A percentile compares a stretch with the other conserved stretches of the same genome.
phyloP scores from a whole-genome alignment of 2,329 filamentous ascomycete species.

The Trichoderma afroharzianum region DNA sequence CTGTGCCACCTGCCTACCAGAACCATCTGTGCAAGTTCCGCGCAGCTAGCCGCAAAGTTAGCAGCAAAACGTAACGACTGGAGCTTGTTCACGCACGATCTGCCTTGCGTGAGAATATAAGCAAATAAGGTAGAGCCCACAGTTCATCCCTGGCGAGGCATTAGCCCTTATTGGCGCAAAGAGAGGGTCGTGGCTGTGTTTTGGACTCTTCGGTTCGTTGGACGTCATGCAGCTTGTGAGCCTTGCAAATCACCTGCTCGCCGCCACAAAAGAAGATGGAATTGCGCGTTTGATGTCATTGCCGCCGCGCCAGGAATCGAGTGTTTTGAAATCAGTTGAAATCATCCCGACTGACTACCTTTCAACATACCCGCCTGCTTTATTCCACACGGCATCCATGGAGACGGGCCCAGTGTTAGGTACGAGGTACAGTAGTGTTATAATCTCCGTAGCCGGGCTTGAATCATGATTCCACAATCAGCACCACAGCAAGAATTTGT shows the following conservation, averaged over 20 bases:
- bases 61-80: neutral
- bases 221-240: constrained; percentile 2
- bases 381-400: neutral
- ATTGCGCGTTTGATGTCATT: neutral
- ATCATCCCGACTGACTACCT: neutral
- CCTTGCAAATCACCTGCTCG: neutral
- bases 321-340: neutral
- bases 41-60: neutral
- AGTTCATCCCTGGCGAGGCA: neutral
- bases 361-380: neutral
- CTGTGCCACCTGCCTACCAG: neutral
- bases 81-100: constrained; percentile 7
- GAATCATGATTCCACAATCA: neutral
- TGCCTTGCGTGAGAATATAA: constrained; percentile 16
- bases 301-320: neutral
- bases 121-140: constrained; percentile 15
- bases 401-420: too few species aligned
- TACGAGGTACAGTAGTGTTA: too few species aligned
- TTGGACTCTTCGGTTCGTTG: neutral
- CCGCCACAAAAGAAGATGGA: neutral
- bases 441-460: neutral
- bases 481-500: neutral
- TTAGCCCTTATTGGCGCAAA: neutral
- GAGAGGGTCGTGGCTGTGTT: constrained; percentile 15
- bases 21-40: neutral